Conservation (phyloP, 2,329 filamentous ascomycete genomes). For the Aureobasidium vineae region DNA sequence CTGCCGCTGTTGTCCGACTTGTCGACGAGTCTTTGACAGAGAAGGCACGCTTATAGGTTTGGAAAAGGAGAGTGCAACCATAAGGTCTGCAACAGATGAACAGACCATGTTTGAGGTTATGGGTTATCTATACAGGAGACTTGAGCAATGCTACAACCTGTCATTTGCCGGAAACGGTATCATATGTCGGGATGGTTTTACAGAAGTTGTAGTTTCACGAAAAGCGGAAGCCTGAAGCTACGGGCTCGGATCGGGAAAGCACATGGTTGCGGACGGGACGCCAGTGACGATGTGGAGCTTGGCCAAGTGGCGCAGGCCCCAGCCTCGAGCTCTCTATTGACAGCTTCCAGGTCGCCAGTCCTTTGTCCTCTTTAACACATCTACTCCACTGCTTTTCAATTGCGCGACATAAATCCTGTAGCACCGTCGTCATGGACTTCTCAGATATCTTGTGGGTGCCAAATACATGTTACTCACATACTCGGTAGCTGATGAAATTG, state of each 20-base stretch:
- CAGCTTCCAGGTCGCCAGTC: constrained; percentile 20
- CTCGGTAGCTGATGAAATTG: constrained; percentile 21
- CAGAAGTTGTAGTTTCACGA: neutral
- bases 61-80: too few species aligned
- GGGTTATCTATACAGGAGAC: neutral
- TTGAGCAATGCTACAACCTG: neutral
- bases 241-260: constrained; percentile 1
- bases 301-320: neutral
- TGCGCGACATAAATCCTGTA: neutral
- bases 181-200: neutral
- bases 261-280: neutral
- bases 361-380: neutral
- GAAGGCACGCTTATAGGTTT: constrained; percentile 32
- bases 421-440: constrained; percentile 69
- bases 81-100: neutral
- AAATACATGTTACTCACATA: neutral
- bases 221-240: neutral
- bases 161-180: neutral
- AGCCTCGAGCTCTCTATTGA: constrained; percentile 12
- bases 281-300: constrained; percentile 18
- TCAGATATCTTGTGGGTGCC: constrained; percentile 75
- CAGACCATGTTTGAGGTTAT: neutral
- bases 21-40: constrained; percentile 38
- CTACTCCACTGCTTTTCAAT: neutral
- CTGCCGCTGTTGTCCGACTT: constrained; percentile 44